Conservation (phyloP, 441 rosid genomes). For the Rhodomyrtus psidioides region DNA sequence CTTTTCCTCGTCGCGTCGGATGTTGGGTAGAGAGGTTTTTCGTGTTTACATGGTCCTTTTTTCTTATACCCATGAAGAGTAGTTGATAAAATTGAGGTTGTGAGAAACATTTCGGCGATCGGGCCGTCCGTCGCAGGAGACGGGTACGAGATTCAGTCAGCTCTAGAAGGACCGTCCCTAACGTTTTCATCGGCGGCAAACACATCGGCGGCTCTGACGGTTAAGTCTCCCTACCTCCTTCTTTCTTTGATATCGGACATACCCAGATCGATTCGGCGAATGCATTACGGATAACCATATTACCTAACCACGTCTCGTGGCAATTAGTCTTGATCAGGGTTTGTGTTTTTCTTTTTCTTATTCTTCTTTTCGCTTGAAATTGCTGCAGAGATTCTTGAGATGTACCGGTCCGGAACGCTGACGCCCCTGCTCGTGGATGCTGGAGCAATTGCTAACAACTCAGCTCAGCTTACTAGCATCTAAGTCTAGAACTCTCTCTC, state of each 20-base stretch:
- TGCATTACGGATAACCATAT: not conserved
- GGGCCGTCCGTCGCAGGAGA: not conserved
- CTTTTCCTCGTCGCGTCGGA: not conserved
- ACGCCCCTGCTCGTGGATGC: slow-evolving; percentile 47
- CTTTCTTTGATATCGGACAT: not conserved
- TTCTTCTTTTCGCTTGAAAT: not conserved
- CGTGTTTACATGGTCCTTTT: not conserved
- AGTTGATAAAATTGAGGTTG: not conserved
- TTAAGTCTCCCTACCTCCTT: not conserved
- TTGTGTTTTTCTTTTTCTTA: not conserved
- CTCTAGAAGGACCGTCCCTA: slow-evolving; percentile 8
- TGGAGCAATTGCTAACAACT: slow-evolving; percentile 24
- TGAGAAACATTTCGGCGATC: not conserved
- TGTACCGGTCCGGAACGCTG: slow-evolving; percentile 44
- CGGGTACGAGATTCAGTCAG: not conserved
- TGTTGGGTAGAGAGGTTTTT: not conserved
- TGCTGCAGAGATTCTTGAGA: slow-evolving; percentile 40
- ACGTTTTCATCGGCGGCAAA: slow-evolving; percentile 9
- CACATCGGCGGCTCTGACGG: slow-evolving; percentile 8
- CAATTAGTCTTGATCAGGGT: not conserved
- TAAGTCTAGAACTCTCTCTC: not conserved
- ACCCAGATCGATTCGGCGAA: not conserved
- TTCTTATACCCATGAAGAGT: not conserved
- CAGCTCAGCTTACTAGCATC: not conserved
- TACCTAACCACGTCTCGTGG: not conserved